These are phyloP conservation scores for Fusarium sp. DNA, from an alignment of 2,329 filamentous ascomycete species.

Conservation along the genomic window DNA sequence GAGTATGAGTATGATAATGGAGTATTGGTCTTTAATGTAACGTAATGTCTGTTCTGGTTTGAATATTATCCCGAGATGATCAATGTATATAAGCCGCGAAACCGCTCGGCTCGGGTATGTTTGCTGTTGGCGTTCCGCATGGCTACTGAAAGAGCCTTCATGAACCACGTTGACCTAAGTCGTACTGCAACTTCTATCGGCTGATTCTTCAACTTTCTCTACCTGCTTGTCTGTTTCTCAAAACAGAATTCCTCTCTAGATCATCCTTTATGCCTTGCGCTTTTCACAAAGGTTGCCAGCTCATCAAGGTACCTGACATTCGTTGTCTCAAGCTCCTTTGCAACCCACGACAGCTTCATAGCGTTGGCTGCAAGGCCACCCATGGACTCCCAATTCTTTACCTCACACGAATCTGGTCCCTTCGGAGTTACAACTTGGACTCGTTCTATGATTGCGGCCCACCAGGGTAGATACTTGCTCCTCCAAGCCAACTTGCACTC, in stretches of 20 bases:
- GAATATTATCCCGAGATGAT: rapidly evolving
- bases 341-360: neutral
- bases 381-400: conserved; percentile 1
- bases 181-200: too few relatives aligned
- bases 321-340: neutral
- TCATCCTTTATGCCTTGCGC: rapidly evolving
- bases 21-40: neutral
- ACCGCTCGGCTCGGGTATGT: too few relatives aligned
- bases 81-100: neutral
- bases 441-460: neutral
- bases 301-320: neutral
- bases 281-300: neutral
- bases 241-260: too few relatives aligned
- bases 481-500: neutral
- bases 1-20: neutral
- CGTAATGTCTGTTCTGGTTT: neutral
- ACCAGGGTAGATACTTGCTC: neutral
- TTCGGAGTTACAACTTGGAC: neutral
- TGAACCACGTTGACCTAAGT: too few relatives aligned
- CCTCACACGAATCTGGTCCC: neutral
- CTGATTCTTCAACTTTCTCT: too few relatives aligned
- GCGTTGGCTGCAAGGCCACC: neutral
- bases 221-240: too few relatives aligned
- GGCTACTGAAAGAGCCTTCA: too few relatives aligned
- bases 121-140: too few relatives aligned